phyloP scores from a whole-genome alignment of 2,329 filamentous ascomycete species.

The Neurospora sp. region DNA sequence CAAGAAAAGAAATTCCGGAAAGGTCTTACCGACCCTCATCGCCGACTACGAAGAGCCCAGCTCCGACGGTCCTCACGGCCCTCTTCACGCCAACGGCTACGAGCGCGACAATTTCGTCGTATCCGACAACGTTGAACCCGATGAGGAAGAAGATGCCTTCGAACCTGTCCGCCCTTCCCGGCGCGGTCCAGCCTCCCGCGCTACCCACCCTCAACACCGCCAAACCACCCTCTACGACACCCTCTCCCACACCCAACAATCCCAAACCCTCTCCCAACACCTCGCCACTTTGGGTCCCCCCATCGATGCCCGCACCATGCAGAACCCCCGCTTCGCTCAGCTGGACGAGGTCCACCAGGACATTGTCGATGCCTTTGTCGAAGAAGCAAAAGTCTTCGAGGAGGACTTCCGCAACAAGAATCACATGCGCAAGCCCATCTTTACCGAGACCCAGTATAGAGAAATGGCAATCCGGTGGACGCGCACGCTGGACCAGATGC shows the following conservation, averaged over 20 bases:
- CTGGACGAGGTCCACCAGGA: conserved; percentile 52
- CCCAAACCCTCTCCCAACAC: not conserved
- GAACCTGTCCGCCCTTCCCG: conserved; percentile 28
- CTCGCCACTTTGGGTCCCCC: not conserved
- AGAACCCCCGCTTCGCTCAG: conserved; percentile 16
- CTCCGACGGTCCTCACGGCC: conserved; percentile 28
- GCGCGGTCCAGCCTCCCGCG: conserved; percentile 30
- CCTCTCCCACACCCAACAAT: not conserved
- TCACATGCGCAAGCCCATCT: conserved; percentile 48
- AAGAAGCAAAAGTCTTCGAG: conserved; percentile 49
- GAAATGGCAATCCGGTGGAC: conserved; percentile 68
- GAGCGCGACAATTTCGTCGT: conserved; percentile 31
- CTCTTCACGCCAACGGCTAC: conserved; percentile 33
- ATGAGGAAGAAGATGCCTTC: conserved; percentile 36
- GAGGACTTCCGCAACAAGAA: conserved; percentile 52
- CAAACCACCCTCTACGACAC: not conserved
- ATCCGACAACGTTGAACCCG: conserved; percentile 19
- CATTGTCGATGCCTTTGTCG: conserved; percentile 56
- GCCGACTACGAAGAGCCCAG: conserved; percentile 27
- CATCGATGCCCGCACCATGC: not conserved
- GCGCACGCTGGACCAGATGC: conserved; percentile 50
- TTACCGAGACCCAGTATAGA: conserved; percentile 59
- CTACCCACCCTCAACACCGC: conserved; percentile 27
- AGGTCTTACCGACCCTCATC: conserved; percentile 13
- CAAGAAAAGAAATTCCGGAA: conserved; percentile 25